Evolutionary conservation across 306 rosid species (phyloP).

Genomic region (Quercus engelmannii): DNA sequence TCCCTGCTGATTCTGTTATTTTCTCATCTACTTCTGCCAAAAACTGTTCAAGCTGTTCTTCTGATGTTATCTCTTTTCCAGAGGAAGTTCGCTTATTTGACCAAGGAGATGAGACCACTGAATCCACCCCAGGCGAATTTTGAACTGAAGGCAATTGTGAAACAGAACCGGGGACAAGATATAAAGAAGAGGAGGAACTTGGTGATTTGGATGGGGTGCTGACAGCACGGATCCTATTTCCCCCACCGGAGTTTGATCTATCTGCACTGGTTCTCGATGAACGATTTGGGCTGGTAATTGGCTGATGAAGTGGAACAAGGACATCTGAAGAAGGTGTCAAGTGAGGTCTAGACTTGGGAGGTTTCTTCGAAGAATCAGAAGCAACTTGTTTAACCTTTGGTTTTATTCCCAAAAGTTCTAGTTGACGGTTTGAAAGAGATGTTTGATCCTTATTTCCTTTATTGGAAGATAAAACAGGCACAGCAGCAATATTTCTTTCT

Average conservation of each 20-base stretch:
- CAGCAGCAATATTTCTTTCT: slow-evolving; percentile 33
- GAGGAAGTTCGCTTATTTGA: slow-evolving; percentile 60
- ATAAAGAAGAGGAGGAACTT: slow-evolving; percentile 46
- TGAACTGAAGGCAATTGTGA: slow-evolving; percentile 50
- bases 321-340: slow-evolving; percentile 51
- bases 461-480: slow-evolving; percentile 29
- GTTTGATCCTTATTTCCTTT: slow-evolving; percentile 42
- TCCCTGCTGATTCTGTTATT: slow-evolving; percentile 69
- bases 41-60: slow-evolving; percentile 78
- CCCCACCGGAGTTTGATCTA: slow-evolving; percentile 53
- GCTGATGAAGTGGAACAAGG: slow-evolving; percentile 92
- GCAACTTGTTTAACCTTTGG: slow-evolving; percentile 46
- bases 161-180: slow-evolving; percentile 62
- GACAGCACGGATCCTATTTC: slow-evolving; percentile 39
- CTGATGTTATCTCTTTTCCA: slow-evolving; percentile 71
- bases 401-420: slow-evolving; percentile 77
- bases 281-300: slow-evolving; percentile 47
- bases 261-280: slow-evolving; percentile 39
- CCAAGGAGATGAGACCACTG: slow-evolving; percentile 67
- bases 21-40: slow-evolving; percentile 79
- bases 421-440: slow-evolving; percentile 63
- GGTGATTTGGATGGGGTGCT: slow-evolving; percentile 66
- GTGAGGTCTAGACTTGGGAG: slow-evolving; percentile 66
- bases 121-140: slow-evolving; percentile 52
- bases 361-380: slow-evolving; percentile 58